Evolutionary conservation across 495 filamentous ascomycete species (phyloP).

Genomic region (Podospora tetraspora): DNA sequence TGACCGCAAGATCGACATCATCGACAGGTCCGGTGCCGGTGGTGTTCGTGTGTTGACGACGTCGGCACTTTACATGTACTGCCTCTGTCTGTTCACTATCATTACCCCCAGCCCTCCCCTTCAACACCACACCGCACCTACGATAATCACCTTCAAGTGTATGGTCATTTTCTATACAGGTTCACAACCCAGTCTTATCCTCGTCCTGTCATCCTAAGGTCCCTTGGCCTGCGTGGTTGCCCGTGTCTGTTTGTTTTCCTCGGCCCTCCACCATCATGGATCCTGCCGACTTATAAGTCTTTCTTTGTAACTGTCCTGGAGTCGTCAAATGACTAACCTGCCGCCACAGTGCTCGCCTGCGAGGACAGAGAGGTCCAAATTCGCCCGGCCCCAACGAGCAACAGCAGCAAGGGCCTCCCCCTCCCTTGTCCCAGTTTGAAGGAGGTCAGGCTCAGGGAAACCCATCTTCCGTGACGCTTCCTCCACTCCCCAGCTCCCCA

Average conservation of each 20-base stretch:
- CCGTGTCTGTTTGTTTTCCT: not conserved
- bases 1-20: not conserved
- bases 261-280: not conserved
- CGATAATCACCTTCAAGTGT: not conserved
- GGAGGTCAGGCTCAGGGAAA: slow-evolving; percentile 18
- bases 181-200: no score
- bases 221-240: not conserved
- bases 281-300: not conserved
- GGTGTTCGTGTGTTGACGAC: not conserved
- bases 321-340: slow-evolving; percentile 3
- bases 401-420: slow-evolving; percentile 9
- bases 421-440: slow-evolving; percentile 1
- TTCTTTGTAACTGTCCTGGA: not conserved
- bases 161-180: no score
- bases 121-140: not conserved
- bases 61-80: not conserved
- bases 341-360: slow-evolving; percentile 27
- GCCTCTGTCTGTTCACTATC: not conserved
- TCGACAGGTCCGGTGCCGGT: not conserved
- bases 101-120: not conserved
- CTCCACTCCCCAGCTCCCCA: slow-evolving; percentile 28
- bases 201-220: not conserved
- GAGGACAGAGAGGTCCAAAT: slow-evolving; percentile 30
- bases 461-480: slow-evolving; percentile 25
- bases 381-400: slow-evolving; percentile 23